These are phyloP conservation scores for Microdochium paspali DNA, from an alignment of 2,329 filamentous ascomycete species.

Conservation along the genomic window DNA sequence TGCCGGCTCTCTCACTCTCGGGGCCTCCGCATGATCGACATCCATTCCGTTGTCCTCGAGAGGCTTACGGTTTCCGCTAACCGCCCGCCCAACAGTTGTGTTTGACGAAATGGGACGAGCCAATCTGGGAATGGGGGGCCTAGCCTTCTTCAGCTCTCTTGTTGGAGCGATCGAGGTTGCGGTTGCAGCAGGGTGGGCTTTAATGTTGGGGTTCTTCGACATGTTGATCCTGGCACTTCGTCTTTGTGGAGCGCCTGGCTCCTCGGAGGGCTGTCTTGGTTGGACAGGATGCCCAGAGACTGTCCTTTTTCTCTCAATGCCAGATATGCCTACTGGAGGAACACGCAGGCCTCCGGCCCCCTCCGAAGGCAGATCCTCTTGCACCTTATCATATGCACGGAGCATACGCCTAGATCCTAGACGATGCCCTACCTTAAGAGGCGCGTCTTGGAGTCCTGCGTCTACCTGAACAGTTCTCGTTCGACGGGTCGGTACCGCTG, in stretches of 20 bases:
- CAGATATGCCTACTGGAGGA: conserved; percentile 26
- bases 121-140: conserved; percentile 58
- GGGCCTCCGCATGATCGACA: conserved; percentile 55
- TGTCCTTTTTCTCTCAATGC: conserved; percentile 72
- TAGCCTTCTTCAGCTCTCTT: conserved; percentile 76
- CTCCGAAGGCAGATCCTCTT: conserved; percentile 34
- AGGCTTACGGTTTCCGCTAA: conserved; percentile 83
- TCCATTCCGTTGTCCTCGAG: conserved; percentile 58
- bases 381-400: conserved; percentile 19
- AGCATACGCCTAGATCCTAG: conserved; percentile 32
- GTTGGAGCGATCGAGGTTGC: conserved; percentile 50
- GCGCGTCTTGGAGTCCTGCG: conserved; percentile 42
- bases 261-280: conserved; percentile 43
- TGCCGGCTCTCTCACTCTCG: conserved; percentile 33
- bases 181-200: conserved; percentile 48
- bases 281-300: conserved; percentile 72
- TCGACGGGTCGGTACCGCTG: conserved; percentile 42
- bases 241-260: conserved; percentile 54
- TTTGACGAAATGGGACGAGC: conserved; percentile 54
- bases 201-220: conserved; percentile 60
- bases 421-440: conserved; percentile 55
- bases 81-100: conserved; percentile 72
- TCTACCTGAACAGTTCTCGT: conserved; percentile 44
- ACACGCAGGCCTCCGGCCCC: conserved; percentile 27
- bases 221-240: conserved; percentile 63